Evolutionary conservation across 768 basidiomycete species (phyloP), one percentile per base, ranked within the genome.

Genomic region (Tylopilus sp.): DNA sequence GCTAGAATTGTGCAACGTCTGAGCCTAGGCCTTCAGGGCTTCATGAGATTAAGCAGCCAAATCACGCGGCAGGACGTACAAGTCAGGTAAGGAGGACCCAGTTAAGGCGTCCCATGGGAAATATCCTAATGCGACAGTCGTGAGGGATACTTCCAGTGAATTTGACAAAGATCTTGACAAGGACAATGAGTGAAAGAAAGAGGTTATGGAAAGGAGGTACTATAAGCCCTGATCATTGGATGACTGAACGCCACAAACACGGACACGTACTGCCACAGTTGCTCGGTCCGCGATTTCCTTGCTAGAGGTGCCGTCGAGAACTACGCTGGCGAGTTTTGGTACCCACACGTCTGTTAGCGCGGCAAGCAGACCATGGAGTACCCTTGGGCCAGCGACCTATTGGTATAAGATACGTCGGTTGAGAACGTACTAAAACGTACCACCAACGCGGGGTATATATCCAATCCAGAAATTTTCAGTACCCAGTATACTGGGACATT

Each of bases 111-210:
- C 73, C 88, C 88, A 91, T 0, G 88, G 94, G 71, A 89, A 98
- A 63, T 79, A 79, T 13, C 76, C 73, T 50, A 96, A 78, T 1
- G 94, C 95, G 37, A 87, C 70, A 0, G 85, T 85, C 0, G 89
- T 88, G 38, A 98, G 71, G 0, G 91, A 84, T 0, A 93, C 93
- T 65, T 99, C 97, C 25, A 95, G 72, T 13, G 93, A 95, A 66
- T 98, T 99, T 28, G 92, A 95, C 48, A 98, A 73, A 1, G 94
- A 90, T 31, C 97, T 81, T 4, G 94, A 88, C 24, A 97, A 74
- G 1, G 90, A 80, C 48, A 95, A 76, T 0, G 81, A 83, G 70
- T 98, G 82, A 73, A 98, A 98, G 64, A 96, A 83, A 6, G 91
- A 95, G 1, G 86, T 83, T 46, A 96, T 64, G 25, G 92, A 91